A percentile compares a stretch with the other conserved stretches of the same genome.
Conservation (phyloP, 352 stramenopile species). For the Globisporangium alternatum region DNA sequence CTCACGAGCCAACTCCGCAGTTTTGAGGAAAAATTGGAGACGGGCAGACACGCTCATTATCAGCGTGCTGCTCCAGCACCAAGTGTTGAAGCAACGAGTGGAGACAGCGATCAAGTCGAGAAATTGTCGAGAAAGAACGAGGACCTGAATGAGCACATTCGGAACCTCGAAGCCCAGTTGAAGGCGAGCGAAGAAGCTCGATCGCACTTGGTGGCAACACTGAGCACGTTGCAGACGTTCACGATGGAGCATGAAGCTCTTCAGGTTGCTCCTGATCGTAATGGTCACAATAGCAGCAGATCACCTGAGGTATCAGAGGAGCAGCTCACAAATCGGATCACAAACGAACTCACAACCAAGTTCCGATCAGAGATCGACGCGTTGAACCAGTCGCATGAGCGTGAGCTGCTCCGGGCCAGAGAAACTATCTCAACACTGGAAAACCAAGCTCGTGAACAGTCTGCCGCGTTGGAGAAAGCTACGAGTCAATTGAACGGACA, state of each 20-base stretch:
- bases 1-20: constrained; percentile 1
- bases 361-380: constrained; percentile 15
- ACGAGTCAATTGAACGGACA: constrained; percentile 25
- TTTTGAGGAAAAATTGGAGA: background rate
- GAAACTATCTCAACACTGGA: constrained; percentile 25
- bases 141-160: constrained; percentile 17
- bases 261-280: background rate
- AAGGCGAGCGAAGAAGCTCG: constrained; percentile 68
- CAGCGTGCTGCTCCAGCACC: background rate
- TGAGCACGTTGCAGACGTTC: constrained; percentile 42
- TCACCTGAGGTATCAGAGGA: background rate
- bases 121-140: constrained; percentile 6
- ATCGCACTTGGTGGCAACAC: constrained; percentile 49
- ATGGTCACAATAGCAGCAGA: background rate
- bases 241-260: background rate
- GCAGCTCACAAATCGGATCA: background rate
- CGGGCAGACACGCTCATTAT: background rate
- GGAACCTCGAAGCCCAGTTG: constrained; percentile 49
- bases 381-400: constrained; percentile 8
- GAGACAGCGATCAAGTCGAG: background rate
- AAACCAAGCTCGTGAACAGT: constrained; percentile 25
- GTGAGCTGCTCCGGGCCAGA: constrained; percentile 5
- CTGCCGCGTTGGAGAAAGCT: constrained; percentile 19
- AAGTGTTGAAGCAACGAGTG: background rate
- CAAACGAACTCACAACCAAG: constrained; percentile 10